A percentile compares a stretch with the other conserved stretches of the same genome.
These are phyloP conservation scores for Hymenoscyphus occultus DNA, from an alignment of 2,329 filamentous ascomycete genomes.

Conservation along the genomic window DNA sequence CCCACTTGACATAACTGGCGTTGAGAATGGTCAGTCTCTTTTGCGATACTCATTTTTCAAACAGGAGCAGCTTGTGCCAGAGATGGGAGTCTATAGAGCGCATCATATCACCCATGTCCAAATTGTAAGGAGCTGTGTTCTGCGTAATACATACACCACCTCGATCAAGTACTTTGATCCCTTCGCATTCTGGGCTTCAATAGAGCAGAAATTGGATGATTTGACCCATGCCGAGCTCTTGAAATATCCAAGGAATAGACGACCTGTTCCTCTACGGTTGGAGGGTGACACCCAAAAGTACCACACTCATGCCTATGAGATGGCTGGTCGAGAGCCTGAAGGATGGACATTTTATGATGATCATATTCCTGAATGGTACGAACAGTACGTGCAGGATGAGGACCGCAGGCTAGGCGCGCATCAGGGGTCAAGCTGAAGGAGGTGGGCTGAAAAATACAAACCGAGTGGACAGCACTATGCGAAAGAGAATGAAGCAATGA, in stretches of 20 bases:
- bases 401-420: background rate
- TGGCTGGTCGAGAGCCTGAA: background rate
- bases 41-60: background rate
- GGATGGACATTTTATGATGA: slow-evolving; percentile 4
- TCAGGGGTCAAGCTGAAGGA: background rate
- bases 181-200: background rate
- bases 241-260: background rate
- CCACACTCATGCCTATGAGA: background rate
- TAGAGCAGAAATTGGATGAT: background rate
- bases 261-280: background rate
- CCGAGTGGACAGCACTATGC: too few species aligned
- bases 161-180: background rate
- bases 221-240: background rate
- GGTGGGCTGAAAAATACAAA: background rate
- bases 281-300: background rate
- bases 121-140: background rate
- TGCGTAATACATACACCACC: background rate
- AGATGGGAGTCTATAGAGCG: too few species aligned
- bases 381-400: background rate
- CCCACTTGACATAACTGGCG: background rate
- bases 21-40: background rate
- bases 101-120: background rate
- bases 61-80: background rate
- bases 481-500: background rate
- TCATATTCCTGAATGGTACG: background rate